Base-by-base conservation (phyloP, 306 rosid species). In the Glycine tomentella region DNA sequence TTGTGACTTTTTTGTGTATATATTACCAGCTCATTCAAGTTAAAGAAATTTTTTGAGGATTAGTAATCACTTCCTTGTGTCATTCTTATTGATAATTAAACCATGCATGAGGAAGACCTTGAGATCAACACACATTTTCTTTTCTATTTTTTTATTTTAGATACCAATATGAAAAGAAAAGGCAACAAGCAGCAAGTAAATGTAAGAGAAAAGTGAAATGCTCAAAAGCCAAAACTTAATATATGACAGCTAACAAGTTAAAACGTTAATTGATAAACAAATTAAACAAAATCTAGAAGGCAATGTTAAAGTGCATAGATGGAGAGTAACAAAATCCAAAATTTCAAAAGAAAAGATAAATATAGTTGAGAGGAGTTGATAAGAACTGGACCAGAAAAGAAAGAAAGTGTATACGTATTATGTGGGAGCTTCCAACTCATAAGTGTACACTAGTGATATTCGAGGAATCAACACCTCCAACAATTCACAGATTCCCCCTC, bases 181-280 rank as follows among this genome's bases (percentile, higher is more conserved):
- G 9, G 2, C 20, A 50, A 80, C 14, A 4, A 3, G 11, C 17
- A 45, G 52, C 31, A 34, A 10, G 56, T 13, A 2, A 50, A 20
- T 64, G 34, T 25, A 20, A 63, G 67, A 48, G 56, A 62, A 44
- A 80, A 63, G 38, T 40, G 74, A 59, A 81, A 73, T 25, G 25
- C 74, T 46, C 1, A 8, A 63, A 76, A 46, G 48, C 36, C 72
- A 31, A 48, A 48, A 33, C 46, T 46, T 44, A 8, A 46, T 45
- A 25, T 25, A 17, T 55, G 20, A 44, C 56, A 17, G 33, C 51
- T 8, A 14, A 66, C 72, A 74, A 74, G 45, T n/a, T 17, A 20
- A 25, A 58, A 58, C 57, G 51, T 49, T 14, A 40, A 42, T 49
- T 20, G 72, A 34, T 17, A 14, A 51, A 49, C 36, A 11, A 63